Conservation (phyloP, 169 alveolate species). For the Plasmodium gallinaceum region DNA sequence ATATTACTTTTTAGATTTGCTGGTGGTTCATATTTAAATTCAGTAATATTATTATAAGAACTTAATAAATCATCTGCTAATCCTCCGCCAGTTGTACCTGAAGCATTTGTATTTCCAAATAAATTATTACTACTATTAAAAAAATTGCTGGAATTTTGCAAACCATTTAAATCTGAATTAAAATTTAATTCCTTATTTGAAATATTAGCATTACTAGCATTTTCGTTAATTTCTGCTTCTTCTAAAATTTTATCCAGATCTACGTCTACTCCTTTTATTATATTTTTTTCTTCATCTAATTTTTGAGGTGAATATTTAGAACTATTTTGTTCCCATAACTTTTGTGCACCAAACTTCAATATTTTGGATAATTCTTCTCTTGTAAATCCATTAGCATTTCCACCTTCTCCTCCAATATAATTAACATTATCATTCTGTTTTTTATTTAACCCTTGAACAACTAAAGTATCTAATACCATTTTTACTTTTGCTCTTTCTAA, state of each 20-base stretch:
- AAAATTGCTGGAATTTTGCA: conserved; percentile 39
- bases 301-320: conserved; percentile 62
- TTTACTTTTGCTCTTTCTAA: conserved; percentile 98
- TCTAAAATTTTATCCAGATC: conserved; percentile 91
- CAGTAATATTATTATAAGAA: conserved; percentile 92
- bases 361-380: conserved; percentile 93
- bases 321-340: conserved; percentile 88
- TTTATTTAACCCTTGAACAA: conserved; percentile 93
- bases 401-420: conserved; percentile 81
- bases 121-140: conserved; percentile 25
- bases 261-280: conserved; percentile 83
- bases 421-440: conserved; percentile 82
- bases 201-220: conserved; percentile 78
- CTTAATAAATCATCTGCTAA: conserved; percentile 91
- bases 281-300: conserved; percentile 48
- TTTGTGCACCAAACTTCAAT: conserved; percentile 92
- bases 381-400: conserved; percentile 85
- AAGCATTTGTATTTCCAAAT: conserved; percentile 24
- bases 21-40: conserved; percentile 93
- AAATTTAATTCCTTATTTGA: conserved; percentile 64
- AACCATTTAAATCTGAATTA: conserved; percentile 66
- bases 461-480: conserved; percentile 96
- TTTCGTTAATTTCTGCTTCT: conserved; percentile 91
- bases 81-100: conserved; percentile 81
- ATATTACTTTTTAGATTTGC: conserved; percentile 78